Evolutionary conservation across 352 stramenopile genomes (phyloP).

Genomic region (Phytophthora multivora): DNA sequence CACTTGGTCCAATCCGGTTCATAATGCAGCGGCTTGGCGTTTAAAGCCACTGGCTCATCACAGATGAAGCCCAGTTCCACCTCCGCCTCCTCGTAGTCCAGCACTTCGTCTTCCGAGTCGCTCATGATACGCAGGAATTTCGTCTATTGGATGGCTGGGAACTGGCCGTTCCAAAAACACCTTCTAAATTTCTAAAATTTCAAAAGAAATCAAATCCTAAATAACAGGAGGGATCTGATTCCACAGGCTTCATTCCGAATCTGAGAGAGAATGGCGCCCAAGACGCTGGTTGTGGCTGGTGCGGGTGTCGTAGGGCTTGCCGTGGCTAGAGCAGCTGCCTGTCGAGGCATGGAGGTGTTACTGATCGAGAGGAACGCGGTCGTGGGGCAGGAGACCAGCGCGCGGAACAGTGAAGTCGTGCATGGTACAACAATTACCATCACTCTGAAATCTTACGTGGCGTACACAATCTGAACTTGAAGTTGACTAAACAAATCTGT

Average conservation of each 20-base stretch:
- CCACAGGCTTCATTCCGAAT: slow-evolving; percentile 8
- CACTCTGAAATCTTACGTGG: slow-evolving; percentile 3
- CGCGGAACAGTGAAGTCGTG: slow-evolving; percentile 96
- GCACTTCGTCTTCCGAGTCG: slow-evolving; percentile 55
- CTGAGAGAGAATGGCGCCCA: slow-evolving; percentile 25
- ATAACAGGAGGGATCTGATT: not conserved
- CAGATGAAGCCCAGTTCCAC: slow-evolving; percentile 81
- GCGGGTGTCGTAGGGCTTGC: slow-evolving; percentile 81
- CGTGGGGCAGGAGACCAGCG: slow-evolving; percentile 89
- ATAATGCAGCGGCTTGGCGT: slow-evolving; percentile 46
- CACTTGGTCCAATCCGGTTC: slow-evolving; percentile 85
- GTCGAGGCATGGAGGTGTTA: slow-evolving; percentile 71
- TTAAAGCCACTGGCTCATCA: slow-evolving; percentile 29
- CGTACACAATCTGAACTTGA: slow-evolving; percentile 15
- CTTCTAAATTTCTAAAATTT: too few species aligned
- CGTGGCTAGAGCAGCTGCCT: slow-evolving; percentile 60
- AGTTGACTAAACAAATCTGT: slow-evolving; percentile 12
- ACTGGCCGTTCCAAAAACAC: too few species aligned
- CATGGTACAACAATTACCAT: slow-evolving; percentile 68
- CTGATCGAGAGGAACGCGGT: slow-evolving; percentile 86
- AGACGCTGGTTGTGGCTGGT: slow-evolving; percentile 73
- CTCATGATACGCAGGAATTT: slow-evolving; percentile 26
- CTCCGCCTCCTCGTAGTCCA: slow-evolving; percentile 45
- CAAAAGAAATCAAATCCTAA: too few species aligned
- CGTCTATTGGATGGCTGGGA: slow-evolving; percentile 11